Conservation (phyloP, 345 rosid genomes). For the Salix brachista region DNA sequence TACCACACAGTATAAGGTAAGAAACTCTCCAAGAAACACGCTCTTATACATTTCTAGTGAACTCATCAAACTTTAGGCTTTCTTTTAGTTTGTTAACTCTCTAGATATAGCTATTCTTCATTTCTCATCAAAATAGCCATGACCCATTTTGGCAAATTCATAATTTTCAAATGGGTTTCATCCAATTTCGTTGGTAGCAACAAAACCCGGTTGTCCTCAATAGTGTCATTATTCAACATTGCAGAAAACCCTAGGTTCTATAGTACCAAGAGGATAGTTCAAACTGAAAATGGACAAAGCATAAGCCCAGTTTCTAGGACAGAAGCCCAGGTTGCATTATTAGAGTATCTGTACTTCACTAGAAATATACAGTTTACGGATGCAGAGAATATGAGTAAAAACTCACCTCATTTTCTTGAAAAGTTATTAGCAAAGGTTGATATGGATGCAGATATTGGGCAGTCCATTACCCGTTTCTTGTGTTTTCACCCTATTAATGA, state of each 20-base stretch:
- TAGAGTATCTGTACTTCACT: slow-evolving; percentile 63
- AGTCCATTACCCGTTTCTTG: slow-evolving; percentile 42
- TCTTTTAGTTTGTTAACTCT: background rate
- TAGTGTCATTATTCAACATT: slow-evolving; percentile 14
- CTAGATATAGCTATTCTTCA: background rate
- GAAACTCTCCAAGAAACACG: background rate
- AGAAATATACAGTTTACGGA: slow-evolving; percentile 51
- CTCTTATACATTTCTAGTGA: too few relatives aligned
- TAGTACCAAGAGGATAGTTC: slow-evolving; percentile 19
- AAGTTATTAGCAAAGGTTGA: slow-evolving; percentile 38
- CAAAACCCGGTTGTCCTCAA: slow-evolving; percentile 20
- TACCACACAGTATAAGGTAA: background rate
- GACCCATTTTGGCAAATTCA: slow-evolving; percentile 37
- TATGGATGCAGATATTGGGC: slow-evolving; percentile 30
- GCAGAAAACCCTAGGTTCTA: slow-evolving; percentile 42
- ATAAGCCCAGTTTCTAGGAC: slow-evolving; percentile 26
- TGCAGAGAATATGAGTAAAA: slow-evolving; percentile 68
- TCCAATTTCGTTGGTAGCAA: slow-evolving; percentile 24
- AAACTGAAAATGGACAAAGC: slow-evolving; percentile 9
- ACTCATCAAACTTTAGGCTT: too few relatives aligned
- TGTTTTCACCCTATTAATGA: slow-evolving; percentile 78
- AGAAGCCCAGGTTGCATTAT: slow-evolving; percentile 62
- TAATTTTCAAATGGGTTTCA: slow-evolving; percentile 47
- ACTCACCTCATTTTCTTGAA: slow-evolving; percentile 49
- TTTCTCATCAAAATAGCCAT: slow-evolving; percentile 17